Percentiles rank a stretch among this genome's conserved stretches.
phyloP scores from a whole-genome alignment of 2,329 filamentous ascomycete species.

The Colletotrichum sidae region DNA sequence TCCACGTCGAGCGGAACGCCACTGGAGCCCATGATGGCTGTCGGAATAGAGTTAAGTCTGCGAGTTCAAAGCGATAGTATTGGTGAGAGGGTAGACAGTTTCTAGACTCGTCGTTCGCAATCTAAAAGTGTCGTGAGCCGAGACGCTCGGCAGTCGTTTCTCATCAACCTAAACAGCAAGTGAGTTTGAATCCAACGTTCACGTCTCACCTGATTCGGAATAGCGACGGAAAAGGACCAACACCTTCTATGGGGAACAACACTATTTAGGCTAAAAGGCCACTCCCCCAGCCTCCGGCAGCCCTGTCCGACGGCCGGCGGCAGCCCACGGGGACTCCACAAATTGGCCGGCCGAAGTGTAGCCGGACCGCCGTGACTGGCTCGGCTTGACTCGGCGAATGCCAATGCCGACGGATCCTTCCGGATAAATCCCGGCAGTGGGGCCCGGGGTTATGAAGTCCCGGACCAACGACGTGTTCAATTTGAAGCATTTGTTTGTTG shows the following conservation, averaged over 20 bases:
- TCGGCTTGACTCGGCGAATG: slow-evolving; percentile 16
- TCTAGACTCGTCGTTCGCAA: no score
- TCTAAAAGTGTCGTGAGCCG: no score
- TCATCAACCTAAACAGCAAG: no score
- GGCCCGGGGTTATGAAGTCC: slow-evolving; percentile 3
- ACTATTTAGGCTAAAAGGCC: slow-evolving; percentile 37
- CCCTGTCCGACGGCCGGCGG: slow-evolving; percentile 24
- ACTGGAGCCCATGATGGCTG: neutral
- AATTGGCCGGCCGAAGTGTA: slow-evolving; percentile 24
- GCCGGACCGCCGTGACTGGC: slow-evolving; percentile 22
- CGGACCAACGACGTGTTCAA: neutral
- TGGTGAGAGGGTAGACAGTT: no score
- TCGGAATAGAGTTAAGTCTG: no score
- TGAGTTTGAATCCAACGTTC: neutral
- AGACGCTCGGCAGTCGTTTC: no score
- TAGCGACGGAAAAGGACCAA: slow-evolving; percentile 28
- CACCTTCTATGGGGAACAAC: no score
- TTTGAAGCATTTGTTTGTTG: no score
- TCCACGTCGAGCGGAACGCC: slow-evolving; percentile 28
- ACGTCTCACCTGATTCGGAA: slow-evolving; percentile 23
- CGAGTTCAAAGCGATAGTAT: no score
- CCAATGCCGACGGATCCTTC: slow-evolving; percentile 28
- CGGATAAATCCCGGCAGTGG: neutral
- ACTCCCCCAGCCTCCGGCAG: slow-evolving; percentile 21
- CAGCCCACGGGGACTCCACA: slow-evolving; percentile 29